Evolutionary conservation across 345 rosid species (phyloP).

Genomic region (Jatropha curcas): DNA sequence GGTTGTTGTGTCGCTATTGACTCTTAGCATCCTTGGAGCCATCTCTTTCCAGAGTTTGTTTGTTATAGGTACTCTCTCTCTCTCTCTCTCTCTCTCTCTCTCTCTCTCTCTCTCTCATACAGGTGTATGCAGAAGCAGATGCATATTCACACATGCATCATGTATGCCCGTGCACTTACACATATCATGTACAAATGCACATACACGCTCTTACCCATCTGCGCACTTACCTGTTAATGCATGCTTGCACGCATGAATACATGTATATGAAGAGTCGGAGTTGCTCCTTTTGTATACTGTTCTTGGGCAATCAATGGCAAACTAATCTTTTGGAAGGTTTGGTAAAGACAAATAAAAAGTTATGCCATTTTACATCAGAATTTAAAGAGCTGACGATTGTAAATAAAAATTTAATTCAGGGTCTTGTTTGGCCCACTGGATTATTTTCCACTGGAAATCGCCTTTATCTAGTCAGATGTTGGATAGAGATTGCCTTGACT

Average conservation of each 20-base stretch:
- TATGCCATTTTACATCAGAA: not conserved
- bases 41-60: constrained; percentile 57
- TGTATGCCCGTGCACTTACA: too few species aligned
- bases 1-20: constrained; percentile 55
- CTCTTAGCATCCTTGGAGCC: constrained; percentile 63
- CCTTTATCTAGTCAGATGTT: not conserved
- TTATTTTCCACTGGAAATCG: not conserved
- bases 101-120: not conserved
- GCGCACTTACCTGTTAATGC: too few species aligned
- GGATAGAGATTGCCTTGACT: not conserved
- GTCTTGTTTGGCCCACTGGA: not conserved
- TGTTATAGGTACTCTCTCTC: constrained; percentile 55
- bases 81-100: constrained; percentile 23
- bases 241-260: not conserved
- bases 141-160: too few species aligned
- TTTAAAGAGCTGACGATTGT: not conserved
- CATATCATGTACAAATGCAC: too few species aligned
- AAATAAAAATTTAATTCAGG: not conserved
- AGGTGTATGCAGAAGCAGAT: not conserved
- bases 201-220: too few species aligned
- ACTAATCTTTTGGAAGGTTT: not conserved
- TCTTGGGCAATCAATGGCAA: not conserved
- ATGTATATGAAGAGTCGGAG: not conserved
- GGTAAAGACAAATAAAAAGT: not conserved
- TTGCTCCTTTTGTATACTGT: not conserved